A percentile compares a stretch with the other conserved stretches of the same genome.
Evolutionary conservation across 305 asterid species (phyloP).

Genomic region (Solanum hybrid): DNA sequence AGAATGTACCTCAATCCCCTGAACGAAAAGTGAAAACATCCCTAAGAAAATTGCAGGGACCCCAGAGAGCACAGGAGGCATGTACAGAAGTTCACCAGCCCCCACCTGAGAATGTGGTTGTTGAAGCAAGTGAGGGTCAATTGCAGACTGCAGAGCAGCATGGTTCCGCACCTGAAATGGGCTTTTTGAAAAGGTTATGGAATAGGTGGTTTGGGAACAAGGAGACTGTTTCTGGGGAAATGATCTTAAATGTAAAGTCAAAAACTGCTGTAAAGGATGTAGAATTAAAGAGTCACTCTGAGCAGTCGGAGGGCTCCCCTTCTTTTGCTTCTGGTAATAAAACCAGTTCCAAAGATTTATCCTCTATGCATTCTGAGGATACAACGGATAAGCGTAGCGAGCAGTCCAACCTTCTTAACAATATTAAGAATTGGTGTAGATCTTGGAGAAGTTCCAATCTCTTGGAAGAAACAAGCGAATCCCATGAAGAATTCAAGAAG

Average conservation of each 20-base stretch:
- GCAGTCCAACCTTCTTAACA: constrained; percentile 19
- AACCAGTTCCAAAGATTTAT: constrained; percentile 11
- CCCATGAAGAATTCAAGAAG: constrained; percentile 16
- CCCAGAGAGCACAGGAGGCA: constrained; percentile 12
- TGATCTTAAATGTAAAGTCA: constrained; percentile 8
- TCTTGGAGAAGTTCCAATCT: constrained; percentile 29
- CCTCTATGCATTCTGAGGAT: constrained; percentile 11
- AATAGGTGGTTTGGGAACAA: constrained; percentile 42
- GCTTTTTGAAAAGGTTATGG: constrained; percentile 42
- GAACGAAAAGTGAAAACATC: constrained; percentile 20
- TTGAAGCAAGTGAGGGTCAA: constrained; percentile 21
- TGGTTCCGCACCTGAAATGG: constrained; percentile 28
- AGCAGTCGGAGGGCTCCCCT: constrained; percentile 15
- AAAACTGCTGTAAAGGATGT: constrained; percentile 15
- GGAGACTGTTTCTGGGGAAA: constrained; percentile 15
- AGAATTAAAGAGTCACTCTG: constrained; percentile 10
- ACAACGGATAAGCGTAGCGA: constrained; percentile 12
- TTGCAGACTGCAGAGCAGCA: constrained; percentile 10
- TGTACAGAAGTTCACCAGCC: constrained; percentile 13
- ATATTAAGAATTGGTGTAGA: constrained; percentile 27
- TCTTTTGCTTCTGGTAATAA: constrained; percentile 36
- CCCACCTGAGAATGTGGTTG: constrained; percentile 19
- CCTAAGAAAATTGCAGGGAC: constrained; percentile 15
- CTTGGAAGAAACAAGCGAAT: constrained; percentile 18
- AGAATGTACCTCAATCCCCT: constrained; percentile 10